Conservation (phyloP, 768 basidiomycete species). For the Tylopilus intermedius region DNA sequence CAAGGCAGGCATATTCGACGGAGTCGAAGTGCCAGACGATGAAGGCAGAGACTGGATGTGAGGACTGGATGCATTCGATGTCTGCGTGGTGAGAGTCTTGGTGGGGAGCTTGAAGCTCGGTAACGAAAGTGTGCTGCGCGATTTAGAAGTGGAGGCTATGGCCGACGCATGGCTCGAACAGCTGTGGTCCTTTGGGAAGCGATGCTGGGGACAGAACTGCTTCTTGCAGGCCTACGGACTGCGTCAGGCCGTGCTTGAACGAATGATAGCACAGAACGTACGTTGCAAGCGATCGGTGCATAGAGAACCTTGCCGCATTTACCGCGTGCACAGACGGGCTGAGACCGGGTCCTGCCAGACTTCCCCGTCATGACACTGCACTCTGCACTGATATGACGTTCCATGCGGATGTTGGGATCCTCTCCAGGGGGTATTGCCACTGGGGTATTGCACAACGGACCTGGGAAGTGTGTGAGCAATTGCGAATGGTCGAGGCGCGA, state of each 20-base stretch:
- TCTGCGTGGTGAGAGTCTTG: conserved; percentile 2
- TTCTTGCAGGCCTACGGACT: conserved; percentile 57
- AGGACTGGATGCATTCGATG: conserved; percentile 7
- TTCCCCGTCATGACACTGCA: conserved; percentile 70
- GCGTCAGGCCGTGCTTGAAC: background rate
- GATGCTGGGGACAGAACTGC: conserved; percentile 74
- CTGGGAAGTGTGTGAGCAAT: conserved; percentile 31
- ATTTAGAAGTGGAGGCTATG: conserved; percentile 11
- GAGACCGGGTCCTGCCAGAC: conserved; percentile 40
- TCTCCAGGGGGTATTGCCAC: conserved; percentile 72
- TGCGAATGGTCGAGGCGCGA: background rate
- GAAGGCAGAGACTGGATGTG: conserved; percentile 1
- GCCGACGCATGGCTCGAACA: conserved; percentile 35
- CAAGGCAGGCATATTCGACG: conserved; percentile 17
- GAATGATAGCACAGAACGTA: conserved; percentile 36
- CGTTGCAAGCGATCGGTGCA: conserved; percentile 68
- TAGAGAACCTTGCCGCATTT: conserved; percentile 73
- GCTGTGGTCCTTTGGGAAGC: conserved; percentile 69
- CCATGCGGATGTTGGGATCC: conserved; percentile 81
- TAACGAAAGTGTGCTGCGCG: conserved; percentile 1
- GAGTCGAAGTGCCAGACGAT: conserved; percentile 6
- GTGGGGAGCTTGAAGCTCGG: conserved; percentile 4
- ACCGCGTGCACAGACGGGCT: conserved; percentile 53
- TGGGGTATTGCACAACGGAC: conserved; percentile 72
- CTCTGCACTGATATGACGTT: conserved; percentile 60